These are phyloP conservation scores for Xerocomus potaroensis DNA, from an alignment of 768 basidiomycete genomes.

Conservation along the genomic window DNA sequence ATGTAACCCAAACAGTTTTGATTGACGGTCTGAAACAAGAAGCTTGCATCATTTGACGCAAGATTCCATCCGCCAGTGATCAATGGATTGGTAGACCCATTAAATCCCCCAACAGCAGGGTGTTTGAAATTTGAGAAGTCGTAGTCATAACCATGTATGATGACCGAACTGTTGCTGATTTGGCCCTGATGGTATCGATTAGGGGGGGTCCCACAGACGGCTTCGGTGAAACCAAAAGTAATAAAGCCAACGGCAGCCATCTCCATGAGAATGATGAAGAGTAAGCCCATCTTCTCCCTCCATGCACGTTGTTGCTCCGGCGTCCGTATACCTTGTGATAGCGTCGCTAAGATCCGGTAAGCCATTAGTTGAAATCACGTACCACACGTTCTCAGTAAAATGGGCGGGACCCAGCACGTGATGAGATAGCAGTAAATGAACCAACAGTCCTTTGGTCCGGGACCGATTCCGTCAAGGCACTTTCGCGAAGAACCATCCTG, in stretches of 20 bases:
- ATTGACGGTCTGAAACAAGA: constrained; percentile 93
- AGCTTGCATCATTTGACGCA: constrained; percentile 86
- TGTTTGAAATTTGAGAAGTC: constrained; percentile 87
- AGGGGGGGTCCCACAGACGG: constrained; percentile 86
- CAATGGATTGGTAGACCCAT: constrained; percentile 81
- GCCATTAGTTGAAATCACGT: constrained; percentile 28
- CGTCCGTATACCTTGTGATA: constrained; percentile 69
- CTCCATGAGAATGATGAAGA: constrained; percentile 70
- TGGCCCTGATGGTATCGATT: constrained; percentile 78
- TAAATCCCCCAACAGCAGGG: constrained; percentile 65
- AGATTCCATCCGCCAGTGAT: constrained; percentile 71
- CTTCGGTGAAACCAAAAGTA: constrained; percentile 95
- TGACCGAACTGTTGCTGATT: constrained; percentile 73
- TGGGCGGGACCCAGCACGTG: constrained; percentile 79
- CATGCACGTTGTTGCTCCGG: constrained; percentile 95
- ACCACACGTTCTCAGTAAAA: constrained; percentile 77
- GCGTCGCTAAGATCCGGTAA: constrained; percentile 9
- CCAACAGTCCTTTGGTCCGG: constrained; percentile 91
- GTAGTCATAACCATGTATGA: constrained; percentile 94
- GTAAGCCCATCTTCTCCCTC: constrained; percentile 96
- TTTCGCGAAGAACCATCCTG: constrained; percentile 37
- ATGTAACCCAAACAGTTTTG: constrained; percentile 77
- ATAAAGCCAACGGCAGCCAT: constrained; percentile 97
- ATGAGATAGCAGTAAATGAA: constrained; percentile 90
- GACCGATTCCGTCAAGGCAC: constrained; percentile 69